Percentiles rank a stretch among this genome's conserved stretches.
Evolutionary conservation across 2,329 filamentous ascomycete species (phyloP).

Genomic region (Diplocarpon mali): DNA sequence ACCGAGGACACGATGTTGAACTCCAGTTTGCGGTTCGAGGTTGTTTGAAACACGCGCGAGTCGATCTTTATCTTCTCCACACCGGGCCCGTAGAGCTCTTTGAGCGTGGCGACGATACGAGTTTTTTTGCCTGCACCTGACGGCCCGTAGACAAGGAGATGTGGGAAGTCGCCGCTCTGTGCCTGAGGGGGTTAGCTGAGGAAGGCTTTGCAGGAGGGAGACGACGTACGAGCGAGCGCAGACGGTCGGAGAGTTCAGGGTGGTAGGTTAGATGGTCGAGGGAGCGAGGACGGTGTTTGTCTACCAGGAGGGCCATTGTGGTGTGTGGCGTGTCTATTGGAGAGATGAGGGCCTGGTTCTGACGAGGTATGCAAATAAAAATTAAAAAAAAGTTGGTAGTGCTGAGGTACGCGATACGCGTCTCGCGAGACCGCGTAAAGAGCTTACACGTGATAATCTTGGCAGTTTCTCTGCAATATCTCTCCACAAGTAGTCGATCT

Average conservation of each 20-base stretch:
- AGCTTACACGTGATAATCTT: conserved; percentile 1
- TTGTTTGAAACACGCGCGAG: conserved; percentile 90
- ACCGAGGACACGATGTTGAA: conserved; percentile 98
- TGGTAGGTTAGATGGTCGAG: conserved; percentile 80
- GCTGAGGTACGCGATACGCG: neutral
- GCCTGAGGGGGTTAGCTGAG: conserved; percentile 44
- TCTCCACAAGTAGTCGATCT: too few relatives aligned
- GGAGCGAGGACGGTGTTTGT: conserved; percentile 62
- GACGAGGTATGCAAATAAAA: too few relatives aligned
- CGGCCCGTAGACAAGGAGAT: conserved; percentile 92
- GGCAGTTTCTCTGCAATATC: too few relatives aligned
- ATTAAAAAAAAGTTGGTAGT: neutral
- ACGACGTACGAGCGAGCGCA: conserved; percentile 66
- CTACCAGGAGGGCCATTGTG: conserved; percentile 56
- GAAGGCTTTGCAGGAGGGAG: neutral
- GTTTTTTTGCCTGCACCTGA: conserved; percentile 98
- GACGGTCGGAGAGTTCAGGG: conserved; percentile 71
- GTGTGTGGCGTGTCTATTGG: neutral
- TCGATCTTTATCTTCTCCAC: conserved; percentile 99
- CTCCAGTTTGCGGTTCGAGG: conserved; percentile 90
- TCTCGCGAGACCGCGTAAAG: conserved; percentile 5
- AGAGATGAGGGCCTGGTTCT: too few relatives aligned
- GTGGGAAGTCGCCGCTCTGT: conserved; percentile 93
- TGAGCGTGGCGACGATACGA: conserved; percentile 85
- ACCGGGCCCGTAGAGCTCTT: conserved; percentile 87